These are phyloP conservation scores for Durusdinium trenchii DNA, from an alignment of 73 alveolate species.

Conservation along the genomic window DNA sequence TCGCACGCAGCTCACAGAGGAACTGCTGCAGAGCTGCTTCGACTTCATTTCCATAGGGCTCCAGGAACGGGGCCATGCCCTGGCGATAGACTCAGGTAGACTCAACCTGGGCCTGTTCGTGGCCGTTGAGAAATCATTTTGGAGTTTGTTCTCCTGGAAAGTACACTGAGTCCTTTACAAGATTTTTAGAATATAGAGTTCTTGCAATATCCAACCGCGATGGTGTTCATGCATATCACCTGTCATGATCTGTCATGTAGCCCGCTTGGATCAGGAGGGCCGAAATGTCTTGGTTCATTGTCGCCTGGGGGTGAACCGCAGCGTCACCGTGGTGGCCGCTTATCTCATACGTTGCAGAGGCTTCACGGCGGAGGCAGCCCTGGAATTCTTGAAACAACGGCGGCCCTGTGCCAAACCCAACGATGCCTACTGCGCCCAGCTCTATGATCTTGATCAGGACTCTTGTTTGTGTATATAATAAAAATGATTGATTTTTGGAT, in stretches of 20 bases:
- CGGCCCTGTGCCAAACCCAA: conserved; percentile 59
- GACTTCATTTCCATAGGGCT: conserved; percentile 44
- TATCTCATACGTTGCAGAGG: conserved; percentile 40
- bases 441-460: not conserved
- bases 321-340: conserved; percentile 83
- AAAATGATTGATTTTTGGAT: not conserved
- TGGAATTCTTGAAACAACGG: not conserved
- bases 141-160: no score
- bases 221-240: no score
- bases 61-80: not conserved
- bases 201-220: not conserved
- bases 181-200: no score
- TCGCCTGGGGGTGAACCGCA: conserved; percentile 90
- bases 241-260: no score
- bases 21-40: conserved; percentile 5
- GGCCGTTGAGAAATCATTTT: not conserved
- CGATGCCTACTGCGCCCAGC: conserved; percentile 64
- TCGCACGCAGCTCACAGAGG: conserved; percentile 53
- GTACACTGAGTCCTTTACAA: no score
- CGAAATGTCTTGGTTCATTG: conserved; percentile 54
- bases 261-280: not conserved
- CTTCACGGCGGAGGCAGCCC: conserved; percentile 39
- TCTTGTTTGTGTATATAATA: not conserved
- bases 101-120: not conserved
- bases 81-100: not conserved